Conservation (phyloP, 2,329 filamentous ascomycete species). For the Pseudogymnoascus sp. region DNA sequence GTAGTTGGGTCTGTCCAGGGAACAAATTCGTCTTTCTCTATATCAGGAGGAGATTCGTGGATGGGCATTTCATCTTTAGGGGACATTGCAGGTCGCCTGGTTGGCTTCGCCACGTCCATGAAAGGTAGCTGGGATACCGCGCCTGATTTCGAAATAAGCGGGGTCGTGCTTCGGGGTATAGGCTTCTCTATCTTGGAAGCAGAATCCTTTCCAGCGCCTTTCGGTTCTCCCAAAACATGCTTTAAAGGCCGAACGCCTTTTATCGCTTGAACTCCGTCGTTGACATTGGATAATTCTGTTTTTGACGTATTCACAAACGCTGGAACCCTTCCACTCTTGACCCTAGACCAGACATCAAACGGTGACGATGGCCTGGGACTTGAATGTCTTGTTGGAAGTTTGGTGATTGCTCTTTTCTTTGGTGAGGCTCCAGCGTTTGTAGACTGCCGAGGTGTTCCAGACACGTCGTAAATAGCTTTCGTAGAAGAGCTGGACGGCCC, state of each 20-base stretch:
- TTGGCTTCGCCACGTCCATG: slow-evolving; percentile 24
- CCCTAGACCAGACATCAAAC: slow-evolving; percentile 31
- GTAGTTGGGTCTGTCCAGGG: slow-evolving; percentile 56
- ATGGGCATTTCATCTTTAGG: slow-evolving; percentile 1
- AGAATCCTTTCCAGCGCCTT: background rate
- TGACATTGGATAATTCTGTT: background rate
- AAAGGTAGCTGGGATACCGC: slow-evolving; percentile 39
- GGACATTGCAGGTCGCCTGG: slow-evolving; percentile 1
- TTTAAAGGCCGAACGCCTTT: background rate
- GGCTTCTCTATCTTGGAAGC: background rate
- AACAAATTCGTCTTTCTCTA: slow-evolving; percentile 31
- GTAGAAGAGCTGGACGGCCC: background rate
- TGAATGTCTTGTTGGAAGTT: background rate
- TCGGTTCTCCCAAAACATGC: background rate
- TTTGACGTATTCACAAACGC: background rate
- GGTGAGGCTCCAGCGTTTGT: background rate
- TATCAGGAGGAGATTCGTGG: background rate
- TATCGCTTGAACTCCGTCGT: background rate
- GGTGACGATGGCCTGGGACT: slow-evolving; percentile 19
- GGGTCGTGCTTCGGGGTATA: background rate
- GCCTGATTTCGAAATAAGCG: slow-evolving; percentile 34
- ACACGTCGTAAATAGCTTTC: background rate
- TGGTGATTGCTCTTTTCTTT: background rate
- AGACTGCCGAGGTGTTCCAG: background rate
- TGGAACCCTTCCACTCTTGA: slow-evolving; percentile 26